A percentile compares a stretch with the other conserved stretches of the same genome.
Evolutionary conservation across 2,329 filamentous ascomycete species (phyloP).

Genomic region (Penicillium sclerotiorum): DNA sequence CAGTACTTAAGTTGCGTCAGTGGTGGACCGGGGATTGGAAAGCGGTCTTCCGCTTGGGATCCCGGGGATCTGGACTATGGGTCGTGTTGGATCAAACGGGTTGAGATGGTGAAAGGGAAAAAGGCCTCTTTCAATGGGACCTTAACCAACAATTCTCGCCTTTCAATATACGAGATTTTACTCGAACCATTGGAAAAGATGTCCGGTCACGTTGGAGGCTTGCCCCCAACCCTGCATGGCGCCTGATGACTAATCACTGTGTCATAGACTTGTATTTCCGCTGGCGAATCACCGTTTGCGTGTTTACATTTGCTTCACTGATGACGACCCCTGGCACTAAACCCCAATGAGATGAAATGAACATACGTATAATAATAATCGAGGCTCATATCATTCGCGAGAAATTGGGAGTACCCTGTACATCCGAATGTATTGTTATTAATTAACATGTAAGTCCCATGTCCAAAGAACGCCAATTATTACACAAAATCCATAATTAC

Average conservation of each 20-base stretch:
- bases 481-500: not conserved
- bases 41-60: slow-evolving; percentile 4
- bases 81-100: not conserved
- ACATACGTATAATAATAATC: too few relatives aligned
- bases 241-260: slow-evolving; percentile 5
- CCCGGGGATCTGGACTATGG: slow-evolving; percentile 4
- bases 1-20: not conserved
- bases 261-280: slow-evolving; percentile 6
- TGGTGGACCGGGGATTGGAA: slow-evolving; percentile 1
- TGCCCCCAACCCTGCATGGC: not conserved
- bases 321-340: not conserved
- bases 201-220: not conserved
- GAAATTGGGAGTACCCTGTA: too few relatives aligned
- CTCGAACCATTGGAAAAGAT: slow-evolving; percentile 4
- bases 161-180: not conserved
- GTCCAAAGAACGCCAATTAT: not conserved
- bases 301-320: not conserved
- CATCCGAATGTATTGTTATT: too few relatives aligned
- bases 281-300: slow-evolving; percentile 1
- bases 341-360: not conserved
- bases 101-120: slow-evolving; percentile 11
- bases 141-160: not conserved
- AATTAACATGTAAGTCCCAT: too few relatives aligned
- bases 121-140: slow-evolving; percentile 2
- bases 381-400: too few relatives aligned